These are phyloP conservation scores for Fraxinus baroniana DNA, from an alignment of 305 asterid genomes.

Conservation along the genomic window DNA sequence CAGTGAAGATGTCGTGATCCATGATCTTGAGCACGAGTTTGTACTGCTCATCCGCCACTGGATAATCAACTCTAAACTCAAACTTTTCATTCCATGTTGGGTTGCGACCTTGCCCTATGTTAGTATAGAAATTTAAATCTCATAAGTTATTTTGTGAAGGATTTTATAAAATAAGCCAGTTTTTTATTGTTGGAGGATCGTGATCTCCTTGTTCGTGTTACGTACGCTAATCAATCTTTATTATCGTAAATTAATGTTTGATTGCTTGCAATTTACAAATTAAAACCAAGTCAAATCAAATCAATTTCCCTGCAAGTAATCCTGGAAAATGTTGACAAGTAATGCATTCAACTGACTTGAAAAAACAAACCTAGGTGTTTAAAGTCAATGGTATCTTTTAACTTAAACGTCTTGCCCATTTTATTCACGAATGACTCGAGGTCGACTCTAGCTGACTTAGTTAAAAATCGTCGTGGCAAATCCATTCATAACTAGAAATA, in stretches of 20 bases:
- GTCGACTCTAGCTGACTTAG: neutral
- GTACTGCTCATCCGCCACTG: constrained; percentile 30
- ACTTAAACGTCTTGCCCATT: no score
- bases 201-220: neutral
- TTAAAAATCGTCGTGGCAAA: no score
- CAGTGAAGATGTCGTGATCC: constrained; percentile 42
- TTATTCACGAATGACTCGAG: neutral
- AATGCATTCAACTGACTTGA: neutral
- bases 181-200: neutral
- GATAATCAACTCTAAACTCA: constrained; percentile 42
- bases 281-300: neutral
- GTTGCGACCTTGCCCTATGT: constrained; percentile 51
- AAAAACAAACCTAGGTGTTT: no score
- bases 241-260: neutral
- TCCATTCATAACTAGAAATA: no score
- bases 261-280: neutral
- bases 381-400: no score
- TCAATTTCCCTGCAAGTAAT: neutral
- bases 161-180: neutral
- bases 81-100: constrained; percentile 69
- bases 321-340: neutral
- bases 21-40: constrained; percentile 40
- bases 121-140: neutral
- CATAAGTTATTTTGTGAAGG: no score
- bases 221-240: neutral